Evolutionary conservation across 768 basidiomycete species (phyloP).

Genomic region (Cystofilobasidium bisporidii): DNA sequence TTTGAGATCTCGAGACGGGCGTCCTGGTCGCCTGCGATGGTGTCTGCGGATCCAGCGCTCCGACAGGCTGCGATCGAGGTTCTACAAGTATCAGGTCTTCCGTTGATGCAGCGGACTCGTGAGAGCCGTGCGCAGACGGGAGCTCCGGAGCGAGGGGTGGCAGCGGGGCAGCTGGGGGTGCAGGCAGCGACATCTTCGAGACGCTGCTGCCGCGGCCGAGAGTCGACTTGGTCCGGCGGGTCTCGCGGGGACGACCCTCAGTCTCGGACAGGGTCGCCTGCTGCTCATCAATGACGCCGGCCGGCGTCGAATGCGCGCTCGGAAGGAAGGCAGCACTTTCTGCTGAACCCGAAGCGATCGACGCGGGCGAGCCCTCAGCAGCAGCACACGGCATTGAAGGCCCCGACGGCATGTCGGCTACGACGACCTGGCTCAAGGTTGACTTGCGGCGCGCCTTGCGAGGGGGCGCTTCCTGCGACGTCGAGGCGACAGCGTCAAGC

Average conservation of each 20-base stretch:
- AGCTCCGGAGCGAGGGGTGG: too few relatives aligned
- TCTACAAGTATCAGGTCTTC: too few relatives aligned
- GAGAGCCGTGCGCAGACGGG: too few relatives aligned
- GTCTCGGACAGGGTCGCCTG: neutral
- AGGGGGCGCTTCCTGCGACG: neutral
- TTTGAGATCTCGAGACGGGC: too few relatives aligned
- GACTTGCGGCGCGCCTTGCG: neutral
- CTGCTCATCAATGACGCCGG: neutral
- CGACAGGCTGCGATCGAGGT: too few relatives aligned
- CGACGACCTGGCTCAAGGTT: neutral
- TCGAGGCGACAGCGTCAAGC: neutral
- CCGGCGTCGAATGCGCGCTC: neutral
- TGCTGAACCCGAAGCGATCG: neutral
- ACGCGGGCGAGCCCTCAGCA: too few relatives aligned
- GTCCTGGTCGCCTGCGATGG: too few relatives aligned
- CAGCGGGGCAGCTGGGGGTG: too few relatives aligned
- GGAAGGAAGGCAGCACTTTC: neutral
- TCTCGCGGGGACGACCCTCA: neutral
- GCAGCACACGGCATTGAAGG: too few relatives aligned
- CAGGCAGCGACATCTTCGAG: too few relatives aligned
- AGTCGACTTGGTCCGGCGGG: neutral
- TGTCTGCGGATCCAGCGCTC: too few relatives aligned
- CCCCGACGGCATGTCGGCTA: neutral
- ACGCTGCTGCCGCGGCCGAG: neutral
- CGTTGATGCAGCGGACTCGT: too few relatives aligned